phyloP scores from a whole-genome alignment of 768 basidiomycete genomes.

The Boletus rufocinnamomeus region DNA sequence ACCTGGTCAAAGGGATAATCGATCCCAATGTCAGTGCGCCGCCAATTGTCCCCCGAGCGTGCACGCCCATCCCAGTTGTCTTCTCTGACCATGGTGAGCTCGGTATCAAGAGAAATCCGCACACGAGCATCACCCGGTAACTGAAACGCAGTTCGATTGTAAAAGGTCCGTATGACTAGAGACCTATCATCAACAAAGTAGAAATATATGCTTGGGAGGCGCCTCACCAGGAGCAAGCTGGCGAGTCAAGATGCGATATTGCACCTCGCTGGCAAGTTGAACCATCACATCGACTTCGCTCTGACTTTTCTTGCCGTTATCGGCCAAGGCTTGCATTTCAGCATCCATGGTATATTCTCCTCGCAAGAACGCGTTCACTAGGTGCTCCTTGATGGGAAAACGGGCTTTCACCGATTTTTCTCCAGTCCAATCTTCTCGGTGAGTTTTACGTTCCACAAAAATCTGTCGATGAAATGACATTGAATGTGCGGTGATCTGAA shows the following conservation, averaged over 20 bases:
- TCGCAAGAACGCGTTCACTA: conserved; percentile 85
- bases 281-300: conserved; percentile 93
- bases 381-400: conserved; percentile 92
- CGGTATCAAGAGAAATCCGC: conserved; percentile 97
- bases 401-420: conserved; percentile 98
- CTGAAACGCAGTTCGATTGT: conserved; percentile 99
- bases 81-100: conserved; percentile 91
- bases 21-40: conserved; percentile 90
- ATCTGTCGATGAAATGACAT: conserved; percentile 47
- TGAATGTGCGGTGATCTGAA: neutral
- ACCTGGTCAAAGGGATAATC: conserved; percentile 87
- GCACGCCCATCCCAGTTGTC: conserved; percentile 89
- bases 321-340: conserved; percentile 84
- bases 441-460: conserved; percentile 87
- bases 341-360: conserved; percentile 93
- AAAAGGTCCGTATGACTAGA: conserved; percentile 93
- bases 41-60: conserved; percentile 90
- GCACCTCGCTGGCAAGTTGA: conserved; percentile 95
- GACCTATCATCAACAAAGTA: neutral
- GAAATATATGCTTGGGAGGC: neutral
- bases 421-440: conserved; percentile 99
- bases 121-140: conserved; percentile 98
- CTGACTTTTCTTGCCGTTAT: conserved; percentile 90
- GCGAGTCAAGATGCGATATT: conserved; percentile 84
- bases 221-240: conserved; percentile 76